Evolutionary conservation across 768 basidiomycete genomes (phyloP), one percentile per base, ranked within the genome.

Genomic region (Naganishia vaughanmartiniae): DNA sequence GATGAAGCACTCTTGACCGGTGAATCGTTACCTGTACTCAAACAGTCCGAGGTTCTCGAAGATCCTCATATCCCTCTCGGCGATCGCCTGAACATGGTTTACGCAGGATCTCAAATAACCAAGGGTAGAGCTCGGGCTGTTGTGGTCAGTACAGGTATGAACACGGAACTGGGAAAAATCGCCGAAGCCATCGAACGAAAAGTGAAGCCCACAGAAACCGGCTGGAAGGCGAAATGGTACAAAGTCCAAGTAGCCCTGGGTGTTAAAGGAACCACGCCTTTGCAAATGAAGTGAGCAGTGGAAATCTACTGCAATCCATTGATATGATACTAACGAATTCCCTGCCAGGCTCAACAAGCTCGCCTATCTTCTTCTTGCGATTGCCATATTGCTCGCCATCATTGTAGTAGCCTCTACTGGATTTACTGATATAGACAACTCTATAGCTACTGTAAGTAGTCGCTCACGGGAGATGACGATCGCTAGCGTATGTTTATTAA

Each of bases 1-100:
- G 85, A 84, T 46, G 86, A 87, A 72, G 84, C 85, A 30, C 81
- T 86, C 17, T 78, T 87, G 54, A 87, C 86, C 0, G 85, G 85
- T 69, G 86, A 86, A 76, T 84, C 84, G 17, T 73, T 86, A 42
- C 86, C 85, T 54, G 85, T 86, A n/a, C 71, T 76, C 24, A 86
- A 86, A 76, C 58, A 60, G 26, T 33, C 57, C 12, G 76, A 78
- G 48, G 71, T 75, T 17, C 73, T 77, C 42, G 63, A 70, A 12
- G n/a, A 53, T 19, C 57, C 48, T 17, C 58, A 70, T 31, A 65
- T 65, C 26, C 69, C 69, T 10, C 46, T 69, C 24, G 68, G 68
- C 3, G 68, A 70, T 48, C 67, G 72, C 21, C 66, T 77, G 65
- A 75, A 73, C 39, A 75, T 80, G 76, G 78, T 83, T 30, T 84